Percentiles rank a stretch among this genome's conserved stretches.
Conservation (phyloP, 306 rosid genomes). For the Rosa persica region DNA sequence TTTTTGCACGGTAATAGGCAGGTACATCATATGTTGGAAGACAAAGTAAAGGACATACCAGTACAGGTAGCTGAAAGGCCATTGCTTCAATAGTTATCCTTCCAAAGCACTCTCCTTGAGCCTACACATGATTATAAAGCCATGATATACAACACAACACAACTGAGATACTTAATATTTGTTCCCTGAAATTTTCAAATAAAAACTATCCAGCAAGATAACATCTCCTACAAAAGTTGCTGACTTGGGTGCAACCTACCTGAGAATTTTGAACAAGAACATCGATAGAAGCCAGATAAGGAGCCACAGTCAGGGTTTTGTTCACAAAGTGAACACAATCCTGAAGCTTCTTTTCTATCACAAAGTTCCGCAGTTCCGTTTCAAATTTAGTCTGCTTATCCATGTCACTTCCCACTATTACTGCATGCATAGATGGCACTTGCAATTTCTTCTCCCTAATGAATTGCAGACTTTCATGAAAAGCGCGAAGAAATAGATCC, state of each 20-base stretch:
- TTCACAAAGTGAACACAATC: constrained; percentile 90
- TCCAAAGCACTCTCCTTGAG: constrained; percentile 81
- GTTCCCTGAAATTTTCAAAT: background rate
- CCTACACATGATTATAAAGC: constrained; percentile 38
- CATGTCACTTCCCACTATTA: constrained; percentile 90
- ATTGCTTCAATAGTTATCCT: constrained; percentile 87
- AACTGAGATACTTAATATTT: background rate
- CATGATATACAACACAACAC: background rate
- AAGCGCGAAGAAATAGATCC: constrained; percentile 89
- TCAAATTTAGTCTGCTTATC: constrained; percentile 77
- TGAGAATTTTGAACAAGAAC: constrained; percentile 98
- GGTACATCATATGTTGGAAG: constrained; percentile 4
- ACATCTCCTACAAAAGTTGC: constrained; percentile 18
- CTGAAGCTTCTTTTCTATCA: constrained; percentile 62
- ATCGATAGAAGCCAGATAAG: constrained; percentile 85
- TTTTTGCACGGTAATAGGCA: background rate
- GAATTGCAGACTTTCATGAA: constrained; percentile 63
- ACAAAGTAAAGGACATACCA: constrained; percentile 47
- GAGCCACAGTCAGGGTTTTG: constrained; percentile 88
- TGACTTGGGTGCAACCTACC: constrained; percentile 45
- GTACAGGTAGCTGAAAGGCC: constrained; percentile 82
- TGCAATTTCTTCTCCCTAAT: constrained; percentile 70
- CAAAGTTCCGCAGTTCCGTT: constrained; percentile 71
- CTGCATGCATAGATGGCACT: constrained; percentile 83
- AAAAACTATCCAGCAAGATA: background rate